Base-by-base conservation (phyloP, 2,329 filamentous ascomycete species). In the Pyrenophora seminiperda region DNA sequence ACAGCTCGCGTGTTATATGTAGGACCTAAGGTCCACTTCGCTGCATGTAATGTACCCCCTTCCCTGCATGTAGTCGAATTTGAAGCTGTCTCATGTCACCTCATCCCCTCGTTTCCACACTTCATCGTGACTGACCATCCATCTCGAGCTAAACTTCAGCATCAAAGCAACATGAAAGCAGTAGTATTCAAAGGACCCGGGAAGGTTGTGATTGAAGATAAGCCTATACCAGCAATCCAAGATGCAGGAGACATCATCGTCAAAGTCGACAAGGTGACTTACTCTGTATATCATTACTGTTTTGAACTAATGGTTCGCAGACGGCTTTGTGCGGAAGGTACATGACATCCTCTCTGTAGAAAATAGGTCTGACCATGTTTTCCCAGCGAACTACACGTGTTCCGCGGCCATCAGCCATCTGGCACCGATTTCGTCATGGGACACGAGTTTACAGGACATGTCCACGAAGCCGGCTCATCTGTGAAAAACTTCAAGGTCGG, bases 271-370 rank as follows among this genome's bases (percentile, higher is more conserved):
- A 89, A 89, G 59, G 69, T 69, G 53, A 19, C 34, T 30, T 30
- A 3, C 6, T 15, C 34, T 4, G 3, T 18, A 7, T 24, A 22
- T 10, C 6, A 18, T 11, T 5, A 22, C 17, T 4, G 13, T 3
- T 19, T 19, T 11, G 32, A n/a, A 37, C 62, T 65, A 31, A 66
- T 37, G 3, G 7, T 19, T 38, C 11, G 4, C 27, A 72, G 62
- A 89, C 91, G 19, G 92, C 90, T 13, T 81, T 97, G 24, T 97
- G 92, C 71, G 92, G 92, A 69, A 93, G 89, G 90, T 92, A 76
- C 77, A 22, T 51, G 7, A 18, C n/a, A 18, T 14, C 7, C 6
- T 7, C 18, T 13, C 4, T n/a, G 7, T 3, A 17, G 32, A 5
- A 7, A 1, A 9, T 13, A 13, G n/a, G 2, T 46, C 53, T 65